Evolutionary conservation across 495 filamentous ascomycete genomes (phyloP), one percentile per base, ranked within the genome.

Genomic region (Annulohypoxylon nitens): DNA sequence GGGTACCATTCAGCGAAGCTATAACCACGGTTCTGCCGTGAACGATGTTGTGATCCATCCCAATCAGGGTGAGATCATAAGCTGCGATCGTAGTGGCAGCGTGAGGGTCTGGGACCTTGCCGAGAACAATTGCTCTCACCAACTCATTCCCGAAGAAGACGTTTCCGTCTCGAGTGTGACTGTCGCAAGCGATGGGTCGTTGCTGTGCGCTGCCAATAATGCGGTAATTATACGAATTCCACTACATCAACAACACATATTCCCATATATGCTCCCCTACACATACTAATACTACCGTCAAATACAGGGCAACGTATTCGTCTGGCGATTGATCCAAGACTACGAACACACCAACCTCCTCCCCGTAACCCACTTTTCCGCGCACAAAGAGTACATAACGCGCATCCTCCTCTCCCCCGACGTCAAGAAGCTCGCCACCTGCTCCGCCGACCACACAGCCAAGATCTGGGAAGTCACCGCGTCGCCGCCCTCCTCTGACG

Each of bases 21-120:
- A 99, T 78, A 88, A 86, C 63, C 96, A 99, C 76, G 91, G 91
- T 25, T 89, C 87, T 23, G 87, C 97, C 0, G 96, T 97, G 47
- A 99, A 97, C 78, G 96, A 99, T 81, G 93, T 95, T 7, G 96
- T 98, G 9, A 99, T 99, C 63, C 96, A 99, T 81, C 96, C 96
- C 1, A 98, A 99, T 76, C 96, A 99, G 82, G 96, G 95, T 30
- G 96, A 99, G 81, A 90, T 99, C 60, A 97, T 99, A 74, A 94
- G 92, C 77, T 97, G 95, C 78, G 96, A 99, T 81, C 90, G 94
- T 18, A 90, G 90, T 43, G 96, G 96, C 2, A 98, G 94, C 82
- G 94, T 99, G 37, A 87, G 96, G 11, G 90, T 99, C 60, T 99
- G 96, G 96, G 96, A 99, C 78, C 81, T 99, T 54, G 93, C 94